Evolutionary conservation across 495 filamentous ascomycete genomes (phyloP).

Genomic region (Tuber microsphaerosporum): DNA sequence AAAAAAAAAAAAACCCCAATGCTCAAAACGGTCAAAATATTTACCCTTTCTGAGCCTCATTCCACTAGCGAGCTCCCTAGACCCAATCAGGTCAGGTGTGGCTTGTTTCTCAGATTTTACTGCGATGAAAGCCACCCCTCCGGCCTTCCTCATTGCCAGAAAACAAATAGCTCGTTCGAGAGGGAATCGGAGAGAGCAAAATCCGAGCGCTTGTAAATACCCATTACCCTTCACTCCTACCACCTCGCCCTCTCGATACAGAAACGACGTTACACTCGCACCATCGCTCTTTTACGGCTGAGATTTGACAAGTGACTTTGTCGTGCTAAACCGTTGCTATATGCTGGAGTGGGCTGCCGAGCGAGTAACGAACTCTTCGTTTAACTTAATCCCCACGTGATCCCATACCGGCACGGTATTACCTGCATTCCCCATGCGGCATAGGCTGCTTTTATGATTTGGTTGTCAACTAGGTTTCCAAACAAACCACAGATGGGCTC

Average conservation of each 20-base stretch:
- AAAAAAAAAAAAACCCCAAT: not conserved
- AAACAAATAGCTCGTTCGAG: not conserved
- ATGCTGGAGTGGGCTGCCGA: not conserved
- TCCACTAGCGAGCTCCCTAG: slow-evolving; percentile 27
- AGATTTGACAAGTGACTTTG: not conserved
- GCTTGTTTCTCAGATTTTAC: slow-evolving; percentile 9
- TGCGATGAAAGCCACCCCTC: not conserved
- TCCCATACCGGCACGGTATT: not conserved
- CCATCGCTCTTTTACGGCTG: not conserved
- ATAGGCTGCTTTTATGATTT: not conserved
- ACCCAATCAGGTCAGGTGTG: slow-evolving; percentile 26
- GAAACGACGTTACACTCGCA: not conserved
- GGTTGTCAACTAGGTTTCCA: not conserved
- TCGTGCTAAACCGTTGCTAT: not conserved
- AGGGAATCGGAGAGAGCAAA: not conserved
- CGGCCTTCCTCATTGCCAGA: not conserved
- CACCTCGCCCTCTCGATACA: not conserved
- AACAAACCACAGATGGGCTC: not conserved
- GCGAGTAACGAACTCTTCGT: slow-evolving; percentile 2
- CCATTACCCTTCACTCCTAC: not conserved
- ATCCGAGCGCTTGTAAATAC: not conserved
- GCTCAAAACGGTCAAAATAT: slow-evolving; percentile 22
- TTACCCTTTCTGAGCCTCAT: slow-evolving; percentile 29
- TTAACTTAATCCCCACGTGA: too few relatives aligned
- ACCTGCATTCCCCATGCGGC: not conserved